A percentile compares a stretch with the other conserved stretches of the same genome.
Conservation (phyloP, 768 basidiomycete species). For the Coprinopsis sp. region DNA sequence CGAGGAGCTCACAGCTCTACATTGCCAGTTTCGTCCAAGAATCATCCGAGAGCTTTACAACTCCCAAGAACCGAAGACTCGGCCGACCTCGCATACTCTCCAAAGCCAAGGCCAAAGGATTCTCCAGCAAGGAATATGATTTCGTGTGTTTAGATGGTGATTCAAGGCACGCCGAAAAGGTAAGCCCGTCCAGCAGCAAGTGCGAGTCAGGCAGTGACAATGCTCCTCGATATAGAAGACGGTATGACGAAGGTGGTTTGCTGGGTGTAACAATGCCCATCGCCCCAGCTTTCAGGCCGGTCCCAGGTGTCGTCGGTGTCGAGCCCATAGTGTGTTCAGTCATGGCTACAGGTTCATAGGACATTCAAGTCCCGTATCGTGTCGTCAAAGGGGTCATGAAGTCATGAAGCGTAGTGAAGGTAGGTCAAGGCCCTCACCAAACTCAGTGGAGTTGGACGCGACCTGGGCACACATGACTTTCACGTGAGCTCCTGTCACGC, state of each 20-base stretch:
- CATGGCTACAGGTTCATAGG: background rate
- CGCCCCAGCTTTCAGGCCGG: background rate
- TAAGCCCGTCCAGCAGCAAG: constrained; percentile 67
- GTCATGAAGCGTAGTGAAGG: no score
- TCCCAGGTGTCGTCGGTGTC: background rate
- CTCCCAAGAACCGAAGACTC: constrained; percentile 53
- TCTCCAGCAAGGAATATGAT: constrained; percentile 45
- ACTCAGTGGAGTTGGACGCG: no score
- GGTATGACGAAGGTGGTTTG: constrained; percentile 26
- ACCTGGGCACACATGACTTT: no score
- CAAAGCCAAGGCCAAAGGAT: constrained; percentile 64
- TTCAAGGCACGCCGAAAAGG: constrained; percentile 53
- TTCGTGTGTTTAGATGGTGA: constrained; percentile 32
- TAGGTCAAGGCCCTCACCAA: no score
- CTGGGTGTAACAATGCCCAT: constrained; percentile 8
- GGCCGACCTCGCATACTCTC: constrained; percentile 80
- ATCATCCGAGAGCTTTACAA: constrained; percentile 46
- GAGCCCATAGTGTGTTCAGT: background rate
- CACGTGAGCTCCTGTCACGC: no score
- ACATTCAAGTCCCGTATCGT: background rate
- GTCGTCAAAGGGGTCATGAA: no score
- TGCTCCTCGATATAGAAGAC: constrained; percentile 72
- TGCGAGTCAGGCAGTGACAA: constrained; percentile 71
- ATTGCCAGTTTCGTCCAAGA: constrained; percentile 54
- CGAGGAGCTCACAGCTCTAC: constrained; percentile 30